A percentile compares a stretch with the other conserved stretches of the same genome.
Conservation (phyloP, 371 early-diverging fungal genomes). For the Mucor plumbeus region DNA sequence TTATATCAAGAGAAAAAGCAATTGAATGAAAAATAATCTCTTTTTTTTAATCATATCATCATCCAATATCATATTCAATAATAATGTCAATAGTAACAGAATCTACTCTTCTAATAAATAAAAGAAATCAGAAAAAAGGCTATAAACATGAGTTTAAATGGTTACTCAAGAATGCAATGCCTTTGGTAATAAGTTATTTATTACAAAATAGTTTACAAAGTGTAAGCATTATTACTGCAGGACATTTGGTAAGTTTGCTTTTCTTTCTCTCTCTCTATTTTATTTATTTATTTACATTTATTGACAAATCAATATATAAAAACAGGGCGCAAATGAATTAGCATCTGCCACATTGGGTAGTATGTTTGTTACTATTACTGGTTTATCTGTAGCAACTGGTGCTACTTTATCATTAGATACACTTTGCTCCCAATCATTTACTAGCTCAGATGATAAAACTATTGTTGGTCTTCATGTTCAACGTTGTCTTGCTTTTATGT, state of each 20-base stretch:
- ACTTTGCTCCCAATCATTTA: slow-evolving; percentile 84
- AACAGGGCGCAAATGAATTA: slow-evolving; percentile 67
- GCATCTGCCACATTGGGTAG: slow-evolving; percentile 78
- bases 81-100: slow-evolving; percentile 19
- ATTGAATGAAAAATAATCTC: slow-evolving; percentile 11
- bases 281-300: neutral
- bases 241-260: slow-evolving; percentile 50
- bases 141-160: slow-evolving; percentile 39
- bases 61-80: slow-evolving; percentile 3
- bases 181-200: slow-evolving; percentile 60
- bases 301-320: neutral
- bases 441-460: slow-evolving; percentile 67
- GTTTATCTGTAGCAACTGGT: slow-evolving; percentile 79
- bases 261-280: no score
- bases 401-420: slow-evolving; percentile 86
- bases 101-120: slow-evolving; percentile 10
- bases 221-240: slow-evolving; percentile 61
- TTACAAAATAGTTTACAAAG: slow-evolving; percentile 68
- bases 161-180: slow-evolving; percentile 57
- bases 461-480: slow-evolving; percentile 82
- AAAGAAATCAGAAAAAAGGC: slow-evolving; percentile 13
- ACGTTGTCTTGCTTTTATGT: slow-evolving; percentile 74
- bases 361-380: slow-evolving; percentile 87
- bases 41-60: slow-evolving; percentile 1
- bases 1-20: neutral